Evolutionary conservation across 2,329 filamentous ascomycete genomes (phyloP).

Genomic region (Sporothrix luriei): DNA sequence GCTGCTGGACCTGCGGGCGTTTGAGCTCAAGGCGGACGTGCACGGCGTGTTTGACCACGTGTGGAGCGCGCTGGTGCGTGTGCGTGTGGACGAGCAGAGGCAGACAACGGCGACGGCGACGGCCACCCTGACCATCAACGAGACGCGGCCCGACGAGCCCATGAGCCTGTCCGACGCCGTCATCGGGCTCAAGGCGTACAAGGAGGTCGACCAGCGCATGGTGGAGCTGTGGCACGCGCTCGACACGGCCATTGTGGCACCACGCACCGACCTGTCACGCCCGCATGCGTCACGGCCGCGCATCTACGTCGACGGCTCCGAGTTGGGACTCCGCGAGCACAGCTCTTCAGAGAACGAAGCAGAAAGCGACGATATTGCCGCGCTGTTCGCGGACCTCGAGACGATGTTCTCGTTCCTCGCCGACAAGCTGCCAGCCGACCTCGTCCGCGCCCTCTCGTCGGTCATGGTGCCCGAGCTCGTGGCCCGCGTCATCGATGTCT

Average conservation of each 20-base stretch:
- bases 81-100: conserved; percentile 63
- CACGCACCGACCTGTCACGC: conserved; percentile 55
- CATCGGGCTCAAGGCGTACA: conserved; percentile 60
- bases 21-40: conserved; percentile 67
- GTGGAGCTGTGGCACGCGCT: conserved; percentile 64
- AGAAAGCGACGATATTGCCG: conserved; percentile 49
- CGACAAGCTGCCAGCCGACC: conserved; percentile 55
- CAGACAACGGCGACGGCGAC: too few species aligned
- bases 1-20: conserved; percentile 66
- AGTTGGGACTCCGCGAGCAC: conserved; percentile 49
- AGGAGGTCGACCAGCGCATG: conserved; percentile 63
- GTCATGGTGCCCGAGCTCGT: conserved; percentile 71
- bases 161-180: conserved; percentile 59
- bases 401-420: conserved; percentile 56
- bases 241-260: conserved; percentile 62
- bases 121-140: conserved; percentile 40
- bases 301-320: conserved; percentile 51
- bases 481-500: conserved; percentile 68
- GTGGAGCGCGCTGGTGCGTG: conserved; percentile 70
- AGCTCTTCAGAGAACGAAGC: conserved; percentile 34
- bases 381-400: conserved; percentile 58
- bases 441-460: conserved; percentile 64
- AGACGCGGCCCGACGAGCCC: conserved; percentile 48
- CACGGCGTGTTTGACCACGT: conserved; percentile 66
- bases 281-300: conserved; percentile 42